Conservation (phyloP, 2,329 filamentous ascomycete genomes). For the Pseudodiploospora longispora region DNA sequence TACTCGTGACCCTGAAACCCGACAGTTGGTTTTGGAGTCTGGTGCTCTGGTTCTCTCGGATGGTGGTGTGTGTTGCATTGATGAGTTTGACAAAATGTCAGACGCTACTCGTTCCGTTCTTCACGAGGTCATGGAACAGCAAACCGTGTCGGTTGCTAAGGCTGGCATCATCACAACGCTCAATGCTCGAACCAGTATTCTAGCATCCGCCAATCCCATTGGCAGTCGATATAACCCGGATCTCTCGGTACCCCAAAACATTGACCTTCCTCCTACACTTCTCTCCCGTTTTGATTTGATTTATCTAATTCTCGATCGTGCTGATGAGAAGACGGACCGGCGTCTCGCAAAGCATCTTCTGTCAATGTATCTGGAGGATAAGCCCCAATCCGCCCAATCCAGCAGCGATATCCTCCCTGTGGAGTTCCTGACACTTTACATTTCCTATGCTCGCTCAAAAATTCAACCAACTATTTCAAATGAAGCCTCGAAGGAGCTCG, state of each 20-base stretch:
- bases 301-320: constrained; percentile 89
- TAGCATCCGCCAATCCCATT: constrained; percentile 95
- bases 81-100: constrained; percentile 83
- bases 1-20: constrained; percentile 70
- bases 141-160: constrained; percentile 78
- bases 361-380: constrained; percentile 94
- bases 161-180: constrained; percentile 95
- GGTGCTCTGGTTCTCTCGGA: constrained; percentile 73
- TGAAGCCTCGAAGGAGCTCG: constrained; percentile 74
- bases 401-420: constrained; percentile 76
- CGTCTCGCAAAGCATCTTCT: constrained; percentile 86
- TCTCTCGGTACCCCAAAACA: constrained; percentile 92
- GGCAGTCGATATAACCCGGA: constrained; percentile 97
- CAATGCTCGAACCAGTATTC: constrained; percentile 89
- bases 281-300: constrained; percentile 95
- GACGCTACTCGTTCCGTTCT: constrained; percentile 71
- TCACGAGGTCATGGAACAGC: constrained; percentile 84
- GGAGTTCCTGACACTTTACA: constrained; percentile 93
- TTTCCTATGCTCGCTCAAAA: constrained; percentile 86
- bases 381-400: constrained; percentile 71
- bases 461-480: constrained; percentile 76
- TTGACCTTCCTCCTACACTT: constrained; percentile 89
- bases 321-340: constrained; percentile 84
- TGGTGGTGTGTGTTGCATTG: constrained; percentile 76
- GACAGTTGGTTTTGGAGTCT: constrained; percentile 72